Evolutionary conservation across 73 alveolate species (phyloP).

Genomic region (Symbiodinium pilosum): DNA sequence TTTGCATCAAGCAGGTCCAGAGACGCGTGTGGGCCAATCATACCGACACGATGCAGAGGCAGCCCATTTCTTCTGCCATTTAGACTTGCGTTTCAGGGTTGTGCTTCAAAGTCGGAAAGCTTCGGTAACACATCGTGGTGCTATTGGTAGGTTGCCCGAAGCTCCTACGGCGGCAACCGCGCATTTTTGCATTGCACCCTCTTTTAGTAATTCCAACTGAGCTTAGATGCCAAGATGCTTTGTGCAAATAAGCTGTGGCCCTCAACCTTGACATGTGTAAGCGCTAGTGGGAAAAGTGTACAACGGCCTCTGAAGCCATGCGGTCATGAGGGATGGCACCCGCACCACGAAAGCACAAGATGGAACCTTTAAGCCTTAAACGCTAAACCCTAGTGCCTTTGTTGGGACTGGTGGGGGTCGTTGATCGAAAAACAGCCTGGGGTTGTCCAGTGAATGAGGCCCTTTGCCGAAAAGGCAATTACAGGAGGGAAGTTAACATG

Average conservation of each 20-base stretch:
- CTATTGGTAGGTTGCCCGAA: neutral
- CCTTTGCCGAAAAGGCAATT: no score
- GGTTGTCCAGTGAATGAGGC: no score
- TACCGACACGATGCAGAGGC: conserved; percentile 80
- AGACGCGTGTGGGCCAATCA: conserved; percentile 83
- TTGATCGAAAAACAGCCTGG: no score
- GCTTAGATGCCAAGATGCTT: neutral
- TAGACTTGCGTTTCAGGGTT: neutral
- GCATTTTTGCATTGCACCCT: neutral
- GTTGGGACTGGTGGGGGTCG: no score
- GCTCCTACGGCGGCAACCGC: neutral
- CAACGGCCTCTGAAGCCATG: neutral
- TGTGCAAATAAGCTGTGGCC: neutral
- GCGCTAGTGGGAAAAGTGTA: neutral
- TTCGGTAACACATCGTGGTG: no score
- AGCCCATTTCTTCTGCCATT: no score
- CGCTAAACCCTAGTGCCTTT: no score
- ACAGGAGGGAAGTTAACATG: no score
- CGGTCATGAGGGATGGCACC: neutral
- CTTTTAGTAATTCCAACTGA: neutral
- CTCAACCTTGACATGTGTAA: neutral
- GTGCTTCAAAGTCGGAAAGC: neutral
- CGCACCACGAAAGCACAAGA: neutral
- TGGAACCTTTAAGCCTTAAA: neutral
- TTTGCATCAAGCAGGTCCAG: no score